Evolutionary conservation across 2,329 filamentous ascomycete species (phyloP), one percentile per base, ranked within the genome.

Genomic region (Leptodontidium sp.): DNA sequence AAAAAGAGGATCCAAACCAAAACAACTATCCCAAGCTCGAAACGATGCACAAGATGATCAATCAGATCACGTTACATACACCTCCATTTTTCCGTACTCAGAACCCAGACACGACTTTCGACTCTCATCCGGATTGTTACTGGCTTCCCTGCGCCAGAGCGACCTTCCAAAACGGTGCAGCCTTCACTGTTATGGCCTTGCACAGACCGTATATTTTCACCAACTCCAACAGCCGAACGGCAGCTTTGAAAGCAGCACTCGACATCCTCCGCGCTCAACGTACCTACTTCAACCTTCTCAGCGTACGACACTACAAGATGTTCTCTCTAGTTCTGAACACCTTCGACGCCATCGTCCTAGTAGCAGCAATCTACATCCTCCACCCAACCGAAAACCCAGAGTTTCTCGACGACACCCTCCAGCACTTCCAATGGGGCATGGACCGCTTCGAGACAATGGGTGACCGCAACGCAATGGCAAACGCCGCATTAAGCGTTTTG

Each of bases 161-260:
- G n/a, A 75, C 85, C 61, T 83, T 84, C 15, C 85, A 87, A 72
- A 75, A 85, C 5, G 77, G 82, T 12, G 66, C 73, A 6, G 80
- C 83, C 0, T 88, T 90, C 74, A 84, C 85, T 67, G 78, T 87
- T 61, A 87, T 90, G 80, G 87, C 86, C 4, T 80, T 90, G 49
- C 88, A 90, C 70, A 82, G 88, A 29, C 87, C 87, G 0, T 90
- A 89, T 74, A 84, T 90, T 24, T 90, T 90, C 71, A 87, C 86
- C 17, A 83, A 86, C 14, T 77, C 82, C 6, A 78, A 80, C 45
- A 88, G 85, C 73, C 81, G 88, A n/a, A 80, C 81, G 4, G 85
- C 86, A 71, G 87, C 87, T 1, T 81, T 90, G 4, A 82, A 82
- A 72, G 86, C 87, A 4, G 86, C 85, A 61, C 73, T 90, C 3